phyloP scores from a whole-genome alignment of 1,284 basidiomycete species.

The Papiliotrema fonsecae region DNA sequence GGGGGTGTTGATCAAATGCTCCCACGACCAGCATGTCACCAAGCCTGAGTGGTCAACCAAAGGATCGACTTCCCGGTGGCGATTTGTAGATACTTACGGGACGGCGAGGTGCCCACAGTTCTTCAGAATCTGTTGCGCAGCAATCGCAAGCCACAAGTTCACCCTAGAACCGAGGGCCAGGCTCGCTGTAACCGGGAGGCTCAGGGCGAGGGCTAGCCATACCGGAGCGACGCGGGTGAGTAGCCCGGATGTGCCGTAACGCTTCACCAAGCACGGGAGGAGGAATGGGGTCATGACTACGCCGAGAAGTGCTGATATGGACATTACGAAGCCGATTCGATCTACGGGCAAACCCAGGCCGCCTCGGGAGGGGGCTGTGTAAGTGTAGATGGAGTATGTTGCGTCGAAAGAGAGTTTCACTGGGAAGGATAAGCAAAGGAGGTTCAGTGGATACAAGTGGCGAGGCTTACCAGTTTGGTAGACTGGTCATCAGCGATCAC shows the following conservation, averaged over 20 bases:
- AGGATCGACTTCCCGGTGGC: not conserved
- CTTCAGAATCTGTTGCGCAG: constrained; percentile 5
- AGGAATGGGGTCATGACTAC: constrained; percentile 17
- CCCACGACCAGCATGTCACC: constrained; percentile 16
- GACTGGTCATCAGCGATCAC: constrained; percentile 3
- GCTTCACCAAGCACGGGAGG: constrained; percentile 12
- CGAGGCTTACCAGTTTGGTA: constrained; percentile 14
- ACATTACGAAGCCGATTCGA: constrained; percentile 17
- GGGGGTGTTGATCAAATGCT: constrained; percentile 22
- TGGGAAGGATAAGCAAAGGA: constrained; percentile 1
- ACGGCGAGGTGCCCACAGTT: constrained; percentile 15
- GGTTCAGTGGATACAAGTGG: not conserved
- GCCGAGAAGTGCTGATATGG: constrained; percentile 9
- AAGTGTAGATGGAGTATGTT: constrained; percentile 22
- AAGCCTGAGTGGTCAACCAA: constrained; percentile 15
- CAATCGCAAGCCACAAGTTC: constrained; percentile 15
- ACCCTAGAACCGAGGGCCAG: constrained; percentile 8
- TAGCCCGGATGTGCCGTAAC: constrained; percentile 8
- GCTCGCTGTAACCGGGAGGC: constrained; percentile 16
- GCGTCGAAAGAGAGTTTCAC: constrained; percentile 22
- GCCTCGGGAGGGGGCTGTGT: constrained; percentile 14
- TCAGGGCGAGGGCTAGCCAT: constrained; percentile 13
- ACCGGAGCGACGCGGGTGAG: constrained; percentile 6
- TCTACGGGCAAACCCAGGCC: constrained; percentile 18
- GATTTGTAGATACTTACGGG: constrained; percentile 14